phyloP scores from a whole-genome alignment of 148 eudicot genomes.

The Bassia scoparia region DNA sequence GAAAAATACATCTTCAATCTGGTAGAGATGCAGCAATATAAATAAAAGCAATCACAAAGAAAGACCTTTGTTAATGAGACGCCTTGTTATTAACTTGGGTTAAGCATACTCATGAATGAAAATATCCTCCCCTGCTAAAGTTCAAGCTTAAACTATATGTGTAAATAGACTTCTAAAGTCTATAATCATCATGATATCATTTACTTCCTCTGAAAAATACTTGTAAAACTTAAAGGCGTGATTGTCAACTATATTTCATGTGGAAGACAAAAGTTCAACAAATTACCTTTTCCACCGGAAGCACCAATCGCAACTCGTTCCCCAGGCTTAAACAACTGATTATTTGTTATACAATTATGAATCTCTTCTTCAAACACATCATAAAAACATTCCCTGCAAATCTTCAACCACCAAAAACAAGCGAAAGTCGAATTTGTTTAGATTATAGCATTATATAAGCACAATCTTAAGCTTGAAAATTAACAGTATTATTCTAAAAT shows the following conservation, averaged over 20 bases:
- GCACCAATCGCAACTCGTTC: constrained; percentile 94
- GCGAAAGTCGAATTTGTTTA: background rate
- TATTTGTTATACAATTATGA: constrained; percentile 68
- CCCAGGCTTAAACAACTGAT: constrained; percentile 74
- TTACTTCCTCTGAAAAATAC: background rate
- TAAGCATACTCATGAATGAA: background rate
- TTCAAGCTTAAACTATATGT: background rate
- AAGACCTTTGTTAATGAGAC: background rate
- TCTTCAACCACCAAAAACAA: constrained; percentile 37
- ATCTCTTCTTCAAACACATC: constrained; percentile 84
- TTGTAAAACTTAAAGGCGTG: background rate
- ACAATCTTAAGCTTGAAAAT: background rate
- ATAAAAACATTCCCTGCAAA: constrained; percentile 92
- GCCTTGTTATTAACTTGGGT: background rate
- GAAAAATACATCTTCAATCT: background rate
- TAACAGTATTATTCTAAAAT: background rate
- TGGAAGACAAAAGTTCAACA: background rate
- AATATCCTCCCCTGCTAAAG: background rate
- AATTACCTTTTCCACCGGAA: constrained; percentile 94
- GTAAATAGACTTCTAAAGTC: background rate
- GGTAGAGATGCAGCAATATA: background rate
- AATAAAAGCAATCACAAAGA: too few species aligned
- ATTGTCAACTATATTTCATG: background rate
- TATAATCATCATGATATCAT: background rate
- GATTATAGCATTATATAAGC: background rate